Percentiles rank a stretch among this genome's conserved stretches.
phyloP scores from a whole-genome alignment of 768 basidiomycete genomes.

The Rhizopogon salebrosus region DNA sequence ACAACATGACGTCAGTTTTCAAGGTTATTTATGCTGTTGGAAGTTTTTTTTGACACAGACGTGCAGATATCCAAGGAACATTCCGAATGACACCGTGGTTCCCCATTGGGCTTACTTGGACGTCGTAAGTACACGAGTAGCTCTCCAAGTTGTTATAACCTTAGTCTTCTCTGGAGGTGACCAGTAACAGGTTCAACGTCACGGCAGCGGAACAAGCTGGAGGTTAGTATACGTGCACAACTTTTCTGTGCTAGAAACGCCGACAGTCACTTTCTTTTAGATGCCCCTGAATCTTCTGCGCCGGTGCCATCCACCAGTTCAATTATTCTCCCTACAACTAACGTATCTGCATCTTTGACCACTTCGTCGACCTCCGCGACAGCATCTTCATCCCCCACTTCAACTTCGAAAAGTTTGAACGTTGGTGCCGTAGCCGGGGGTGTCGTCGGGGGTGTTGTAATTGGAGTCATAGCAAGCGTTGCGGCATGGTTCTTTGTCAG shows the following conservation, averaged over 20 bases:
- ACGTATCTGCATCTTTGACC: slow-evolving; percentile 12
- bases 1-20: slow-evolving; percentile 13
- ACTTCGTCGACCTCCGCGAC: slow-evolving; percentile 8
- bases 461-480: slow-evolving; percentile 36
- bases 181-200: slow-evolving; percentile 35
- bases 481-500: slow-evolving; percentile 34
- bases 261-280: slow-evolving; percentile 17
- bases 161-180: slow-evolving; percentile 5
- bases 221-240: slow-evolving; percentile 13
- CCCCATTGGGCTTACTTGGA: slow-evolving; percentile 63
- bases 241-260: background rate
- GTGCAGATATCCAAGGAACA: slow-evolving; percentile 37
- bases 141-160: too few relatives aligned
- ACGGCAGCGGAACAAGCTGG: slow-evolving; percentile 31
- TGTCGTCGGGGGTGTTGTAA: slow-evolving; percentile 57
- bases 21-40: background rate
- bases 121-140: slow-evolving; percentile 32
- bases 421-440: slow-evolving; percentile 57
- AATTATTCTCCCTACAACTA: slow-evolving; percentile 4
- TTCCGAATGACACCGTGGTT: slow-evolving; percentile 45
- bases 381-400: slow-evolving; percentile 2
- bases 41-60: slow-evolving; percentile 1
- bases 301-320: slow-evolving; percentile 23
- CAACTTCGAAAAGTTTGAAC: slow-evolving; percentile 18
- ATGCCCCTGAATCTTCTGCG: slow-evolving; percentile 40